A percentile compares a stretch with the other conserved stretches of the same genome.
These are phyloP conservation scores for Boletus reticulatus DNA, from an alignment of 768 basidiomycete genomes.

Conservation along the genomic window DNA sequence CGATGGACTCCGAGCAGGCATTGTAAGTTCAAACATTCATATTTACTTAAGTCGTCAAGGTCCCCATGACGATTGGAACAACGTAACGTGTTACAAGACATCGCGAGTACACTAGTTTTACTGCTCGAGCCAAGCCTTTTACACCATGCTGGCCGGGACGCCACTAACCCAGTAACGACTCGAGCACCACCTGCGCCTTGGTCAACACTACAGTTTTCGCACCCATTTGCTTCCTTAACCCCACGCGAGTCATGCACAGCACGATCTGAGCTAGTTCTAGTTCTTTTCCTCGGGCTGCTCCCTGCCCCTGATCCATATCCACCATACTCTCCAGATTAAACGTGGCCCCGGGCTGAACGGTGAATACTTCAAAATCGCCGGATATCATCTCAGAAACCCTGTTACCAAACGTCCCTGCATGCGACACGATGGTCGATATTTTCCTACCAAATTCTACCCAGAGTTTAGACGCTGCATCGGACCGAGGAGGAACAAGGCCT, in stretches of 20 bases:
- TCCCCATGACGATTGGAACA: too few relatives aligned
- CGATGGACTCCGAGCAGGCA: too few relatives aligned
- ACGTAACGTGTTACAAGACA: too few relatives aligned
- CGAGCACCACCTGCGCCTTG: neutral
- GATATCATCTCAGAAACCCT: slow-evolving; percentile 1
- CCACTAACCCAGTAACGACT: neutral
- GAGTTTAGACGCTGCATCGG: neutral
- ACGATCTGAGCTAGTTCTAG: neutral
- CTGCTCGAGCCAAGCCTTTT: too few relatives aligned
- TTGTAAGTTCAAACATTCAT: too few relatives aligned
- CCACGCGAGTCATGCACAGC: neutral
- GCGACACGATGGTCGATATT: neutral
- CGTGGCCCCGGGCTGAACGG: neutral
- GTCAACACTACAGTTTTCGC: neutral
- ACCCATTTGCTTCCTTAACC: neutral
- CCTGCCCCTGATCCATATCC: neutral
- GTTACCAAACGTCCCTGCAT: neutral
- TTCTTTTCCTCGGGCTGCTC: neutral
- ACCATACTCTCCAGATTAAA: neutral
- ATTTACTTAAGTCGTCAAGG: too few relatives aligned
- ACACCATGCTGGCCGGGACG: neutral
- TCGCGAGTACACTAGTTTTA: too few relatives aligned
- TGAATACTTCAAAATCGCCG: neutral
- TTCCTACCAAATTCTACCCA: neutral
- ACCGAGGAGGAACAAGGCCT: neutral